Percentiles rank a stretch among this genome's conserved stretches.
phyloP scores from a whole-genome alignment of 148 eudicot genomes.

The Drosera capensis region DNA sequence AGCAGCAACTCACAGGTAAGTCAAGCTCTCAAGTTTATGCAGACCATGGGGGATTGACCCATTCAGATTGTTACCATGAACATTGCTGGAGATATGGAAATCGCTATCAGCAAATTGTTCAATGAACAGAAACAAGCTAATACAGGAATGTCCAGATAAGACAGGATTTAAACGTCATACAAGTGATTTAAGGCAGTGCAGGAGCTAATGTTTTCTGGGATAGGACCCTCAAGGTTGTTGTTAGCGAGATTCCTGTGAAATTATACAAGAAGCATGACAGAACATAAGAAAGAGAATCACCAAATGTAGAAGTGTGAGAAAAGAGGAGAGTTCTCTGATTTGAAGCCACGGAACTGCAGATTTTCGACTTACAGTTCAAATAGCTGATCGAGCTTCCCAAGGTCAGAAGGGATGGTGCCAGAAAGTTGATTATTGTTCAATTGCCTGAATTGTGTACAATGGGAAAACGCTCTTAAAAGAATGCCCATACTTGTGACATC shows the following conservation, averaged over 20 bases:
- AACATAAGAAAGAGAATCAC: background rate
- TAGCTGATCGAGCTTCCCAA: conserved; percentile 59
- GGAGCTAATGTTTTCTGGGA: conserved; percentile 52
- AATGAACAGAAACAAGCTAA: too few species aligned
- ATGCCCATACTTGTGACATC: background rate
- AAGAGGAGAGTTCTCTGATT: background rate
- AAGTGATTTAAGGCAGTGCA: conserved; percentile 55
- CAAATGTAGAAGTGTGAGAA: too few species aligned
- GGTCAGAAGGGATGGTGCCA: conserved; percentile 52
- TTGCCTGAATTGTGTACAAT: conserved; percentile 29
- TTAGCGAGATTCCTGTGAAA: conserved; percentile 64
- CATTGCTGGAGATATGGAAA: conserved; percentile 25
- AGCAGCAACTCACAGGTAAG: conserved; percentile 43
- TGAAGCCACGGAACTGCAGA: background rate
- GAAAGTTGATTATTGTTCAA: conserved; percentile 41
- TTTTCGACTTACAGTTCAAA: conserved; percentile 40
- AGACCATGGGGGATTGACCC: conserved; percentile 49
- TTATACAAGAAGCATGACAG: background rate
- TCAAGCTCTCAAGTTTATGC: conserved; percentile 46
- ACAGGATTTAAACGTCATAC: conserved; percentile 15
- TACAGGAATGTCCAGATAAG: too few species aligned
- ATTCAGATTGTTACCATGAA: conserved; percentile 44
- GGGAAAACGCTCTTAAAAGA: background rate
- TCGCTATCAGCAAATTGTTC: background rate
- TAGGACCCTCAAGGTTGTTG: conserved; percentile 51